Percentiles rank a stretch among this genome's conserved stretches.
Conservation (phyloP, 2,329 filamentous ascomycete species). For the Lomentospora prolificans region DNA sequence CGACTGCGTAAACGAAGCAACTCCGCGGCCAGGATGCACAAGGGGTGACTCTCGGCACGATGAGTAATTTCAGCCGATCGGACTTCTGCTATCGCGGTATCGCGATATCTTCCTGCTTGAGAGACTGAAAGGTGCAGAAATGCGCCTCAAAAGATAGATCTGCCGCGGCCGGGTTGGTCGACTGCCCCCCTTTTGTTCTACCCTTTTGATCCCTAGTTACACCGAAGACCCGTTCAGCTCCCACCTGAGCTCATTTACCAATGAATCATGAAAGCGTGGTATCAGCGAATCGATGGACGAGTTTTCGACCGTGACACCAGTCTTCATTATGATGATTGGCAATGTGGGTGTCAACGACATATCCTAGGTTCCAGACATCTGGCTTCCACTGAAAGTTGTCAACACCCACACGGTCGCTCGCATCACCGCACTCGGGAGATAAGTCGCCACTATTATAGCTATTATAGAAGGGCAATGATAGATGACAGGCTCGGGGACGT, state of each 20-base stretch:
- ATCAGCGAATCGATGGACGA: not conserved
- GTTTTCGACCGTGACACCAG: not conserved
- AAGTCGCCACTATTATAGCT: not conserved
- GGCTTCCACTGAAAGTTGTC: too few relatives aligned
- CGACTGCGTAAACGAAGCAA: not conserved
- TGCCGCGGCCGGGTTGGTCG: too few relatives aligned
- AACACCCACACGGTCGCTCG: too few relatives aligned
- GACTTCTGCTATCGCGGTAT: not conserved
- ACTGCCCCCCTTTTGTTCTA: too few relatives aligned
- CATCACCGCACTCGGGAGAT: too few relatives aligned
- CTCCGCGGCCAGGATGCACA: not conserved
- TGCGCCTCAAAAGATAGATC: not conserved
- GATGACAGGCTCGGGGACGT: not conserved
- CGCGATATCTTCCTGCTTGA: not conserved
- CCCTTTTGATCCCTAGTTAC: not conserved
- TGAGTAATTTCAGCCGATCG: not conserved
- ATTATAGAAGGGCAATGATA: not conserved
- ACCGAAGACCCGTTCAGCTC: not conserved
- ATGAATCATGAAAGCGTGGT: not conserved
- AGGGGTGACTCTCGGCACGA: not conserved
- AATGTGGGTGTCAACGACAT: too few relatives aligned
- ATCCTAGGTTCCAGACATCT: too few relatives aligned
- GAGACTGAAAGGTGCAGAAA: not conserved
- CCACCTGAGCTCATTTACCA: not conserved
- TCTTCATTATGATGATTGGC: too few relatives aligned